A percentile compares a stretch with the other conserved stretches of the same genome.
These are phyloP conservation scores for Pythium brassicae DNA, from an alignment of 352 stramenopile genomes.

Conservation along the genomic window DNA sequence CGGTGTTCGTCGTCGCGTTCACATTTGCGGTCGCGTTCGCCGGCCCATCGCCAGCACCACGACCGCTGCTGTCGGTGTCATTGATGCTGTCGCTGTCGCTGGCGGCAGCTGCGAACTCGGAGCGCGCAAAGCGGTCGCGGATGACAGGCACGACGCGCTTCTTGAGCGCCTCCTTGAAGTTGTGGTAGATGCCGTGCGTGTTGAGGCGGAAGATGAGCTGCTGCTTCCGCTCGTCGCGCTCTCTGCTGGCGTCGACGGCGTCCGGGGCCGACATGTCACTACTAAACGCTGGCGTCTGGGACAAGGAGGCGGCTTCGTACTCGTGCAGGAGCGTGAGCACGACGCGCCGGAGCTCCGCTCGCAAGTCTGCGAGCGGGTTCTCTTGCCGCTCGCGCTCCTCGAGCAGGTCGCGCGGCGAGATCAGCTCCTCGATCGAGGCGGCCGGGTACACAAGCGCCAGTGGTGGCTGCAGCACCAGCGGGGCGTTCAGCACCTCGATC, in stretches of 20 bases:
- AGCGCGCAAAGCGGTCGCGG: conserved; percentile 44
- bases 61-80: conserved; percentile 4
- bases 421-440: conserved; percentile 41
- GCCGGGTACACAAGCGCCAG: conserved; percentile 16
- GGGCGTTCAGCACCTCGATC: conserved; percentile 24
- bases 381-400: conserved; percentile 40
- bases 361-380: conserved; percentile 39
- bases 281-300: conserved; percentile 4
- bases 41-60: not conserved
- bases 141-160: conserved; percentile 75
- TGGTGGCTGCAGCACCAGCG: conserved; percentile 41
- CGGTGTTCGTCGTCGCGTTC: conserved; percentile 32
- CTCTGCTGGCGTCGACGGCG: not conserved
- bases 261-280: not conserved
- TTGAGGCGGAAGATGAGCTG: conserved; percentile 78
- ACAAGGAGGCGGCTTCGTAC: conserved; percentile 35
- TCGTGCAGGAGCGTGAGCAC: conserved; percentile 56
- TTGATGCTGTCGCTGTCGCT: conserved; percentile 12
- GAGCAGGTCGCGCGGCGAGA: conserved; percentile 41
- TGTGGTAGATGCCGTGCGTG: conserved; percentile 69
- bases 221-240: conserved; percentile 62
- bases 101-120: conserved; percentile 15
- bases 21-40: not conserved
- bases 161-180: conserved; percentile 82
- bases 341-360: conserved; percentile 53